A percentile compares a stretch with the other conserved stretches of the same genome.
phyloP scores from a whole-genome alignment of 106 monocot genomes.

The Phalaenopsis equestris region DNA sequence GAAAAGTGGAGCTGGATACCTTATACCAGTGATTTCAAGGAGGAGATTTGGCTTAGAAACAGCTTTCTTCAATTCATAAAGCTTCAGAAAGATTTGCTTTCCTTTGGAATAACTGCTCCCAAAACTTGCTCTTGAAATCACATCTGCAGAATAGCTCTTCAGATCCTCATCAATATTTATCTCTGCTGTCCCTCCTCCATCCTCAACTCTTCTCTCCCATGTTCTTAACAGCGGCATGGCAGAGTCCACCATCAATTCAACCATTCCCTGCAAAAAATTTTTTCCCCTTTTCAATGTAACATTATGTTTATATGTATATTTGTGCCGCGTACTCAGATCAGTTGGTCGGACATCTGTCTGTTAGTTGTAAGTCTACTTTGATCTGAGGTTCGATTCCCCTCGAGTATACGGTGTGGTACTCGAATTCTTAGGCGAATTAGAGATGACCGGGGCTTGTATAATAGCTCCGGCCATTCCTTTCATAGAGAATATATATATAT shows the following conservation, averaged over 20 bases:
- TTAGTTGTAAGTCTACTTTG: too few species aligned
- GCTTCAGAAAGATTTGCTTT: slow-evolving; percentile 50
- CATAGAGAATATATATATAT: too few species aligned
- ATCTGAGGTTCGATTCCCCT: too few species aligned
- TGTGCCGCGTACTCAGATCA: too few species aligned
- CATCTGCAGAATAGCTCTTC: slow-evolving; percentile 55
- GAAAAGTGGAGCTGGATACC: neutral
- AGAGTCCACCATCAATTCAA: slow-evolving; percentile 48
- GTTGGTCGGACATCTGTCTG: too few species aligned
- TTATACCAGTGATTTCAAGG: slow-evolving; percentile 18
- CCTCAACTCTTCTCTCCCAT: slow-evolving; percentile 41
- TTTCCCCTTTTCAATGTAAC: too few species aligned
- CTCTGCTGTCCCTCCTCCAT: slow-evolving; percentile 22
- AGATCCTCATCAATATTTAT: slow-evolving; percentile 49
- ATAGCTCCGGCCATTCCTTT: too few species aligned
- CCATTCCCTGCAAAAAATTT: slow-evolving; percentile 29
- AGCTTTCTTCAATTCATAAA: slow-evolving; percentile 14
- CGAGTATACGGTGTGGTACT: too few species aligned
- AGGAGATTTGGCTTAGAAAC: slow-evolving; percentile 16
- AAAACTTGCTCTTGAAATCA: slow-evolving; percentile 70
- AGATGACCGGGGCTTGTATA: too few species aligned
- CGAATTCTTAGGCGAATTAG: too few species aligned
- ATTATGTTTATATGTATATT: too few species aligned
- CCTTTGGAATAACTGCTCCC: slow-evolving; percentile 64
- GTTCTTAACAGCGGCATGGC: slow-evolving; percentile 25